Evolutionary conservation across 2,329 filamentous ascomycete genomes (phyloP), one percentile per base, ranked within the genome.

Genomic region (Myrmaecium sp.): DNA sequence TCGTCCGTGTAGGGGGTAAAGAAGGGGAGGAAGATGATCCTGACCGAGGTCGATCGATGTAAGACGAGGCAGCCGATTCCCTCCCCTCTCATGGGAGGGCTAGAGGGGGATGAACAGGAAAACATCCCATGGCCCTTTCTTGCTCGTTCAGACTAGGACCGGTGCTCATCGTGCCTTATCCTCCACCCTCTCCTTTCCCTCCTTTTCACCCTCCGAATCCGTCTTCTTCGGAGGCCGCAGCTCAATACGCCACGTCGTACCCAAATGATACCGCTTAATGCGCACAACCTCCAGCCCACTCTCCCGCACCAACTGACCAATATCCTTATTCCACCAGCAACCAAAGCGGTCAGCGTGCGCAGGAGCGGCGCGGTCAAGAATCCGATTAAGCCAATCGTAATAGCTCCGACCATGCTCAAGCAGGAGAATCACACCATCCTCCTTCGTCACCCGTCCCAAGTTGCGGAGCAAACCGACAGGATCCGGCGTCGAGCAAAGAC

Each of bases 321-420:
- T 60, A 28, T 64, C 60, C 34, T 58, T 58, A 35, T 64, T 63
- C 53, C 54, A 63, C 58, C 59, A 64, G 36, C 60, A 64, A 11
- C 60, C 60, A 33, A 61, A 55, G 23, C 53, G 46, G 26, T 60
- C 52, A 2, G 60, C 60, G 35, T 63, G 60, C 31, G 49, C 51
- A 20, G 55, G 44, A 11, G 60, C 60, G 6, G 52, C 43, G 28
- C 49, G 50, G 36, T 63, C 58, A 27, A 64, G 40, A 18, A 60
- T 37, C 7, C 38, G 41, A 41, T 64, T 62, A 34, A 63, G 36
- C 60, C 60, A 63, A 6, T 49, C 35, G 33, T 54, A 54, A 33
- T 60, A 47, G 36, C 52, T 55, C 30, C 54, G 51, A n/a, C 60
- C 60, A 36, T 64, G 60, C 44, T 64, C 60, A 5, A 64, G 46